Evolutionary conservation across 1,284 basidiomycete species (phyloP), one percentile per base, ranked within the genome.

Genomic region (Cutaneotrichosporon sp.): DNA sequence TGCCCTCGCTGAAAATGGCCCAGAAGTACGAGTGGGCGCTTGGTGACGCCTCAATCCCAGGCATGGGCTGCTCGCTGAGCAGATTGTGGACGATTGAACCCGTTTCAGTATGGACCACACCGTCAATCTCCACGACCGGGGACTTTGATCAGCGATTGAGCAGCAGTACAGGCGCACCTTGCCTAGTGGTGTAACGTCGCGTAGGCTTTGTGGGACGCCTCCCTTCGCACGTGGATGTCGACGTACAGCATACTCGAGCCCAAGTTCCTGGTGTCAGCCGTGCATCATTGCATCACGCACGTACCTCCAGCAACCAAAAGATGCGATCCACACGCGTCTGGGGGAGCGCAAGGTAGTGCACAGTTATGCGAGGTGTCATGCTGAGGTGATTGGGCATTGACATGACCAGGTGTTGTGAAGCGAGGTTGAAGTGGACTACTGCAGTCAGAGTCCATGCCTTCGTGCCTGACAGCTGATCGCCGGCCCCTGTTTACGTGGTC

Each of bases 31-130:
- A 44, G 18, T 45, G 4, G 15, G 18, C 4, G 15, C 15, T 20
- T 2, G 47, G 42, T 2, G 18, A 41, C 18, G 23, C 9, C 39
- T 49, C 47, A 13, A 42, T 10, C 17, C 33, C 46, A 17, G 42
- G n/a, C 0, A 14, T 23, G 9, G 45, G 4, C 45, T 49, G 44
- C 8, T 22, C 18, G 9, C 42, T 13, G 8, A 71, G 53, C 30
- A 70, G 55, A 8, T 59, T 49, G 49, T 64, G 58, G 43, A 67
- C 52, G 46, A 71, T 71, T 23, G 56, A 66, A 7, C 60, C 67
- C 8, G 66, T 67, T 50, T 71, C 69, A 26, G 59, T 58, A 34
- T 65, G 37, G 10, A 58, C 51, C 23, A 58, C 43, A 5, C 58
- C 60, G 53, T 72, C 63, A 15, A 69, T 43, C 30, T 56, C 52